phyloP scores from a whole-genome alignment of 768 basidiomycete species.

The Mycena polygramma region DNA sequence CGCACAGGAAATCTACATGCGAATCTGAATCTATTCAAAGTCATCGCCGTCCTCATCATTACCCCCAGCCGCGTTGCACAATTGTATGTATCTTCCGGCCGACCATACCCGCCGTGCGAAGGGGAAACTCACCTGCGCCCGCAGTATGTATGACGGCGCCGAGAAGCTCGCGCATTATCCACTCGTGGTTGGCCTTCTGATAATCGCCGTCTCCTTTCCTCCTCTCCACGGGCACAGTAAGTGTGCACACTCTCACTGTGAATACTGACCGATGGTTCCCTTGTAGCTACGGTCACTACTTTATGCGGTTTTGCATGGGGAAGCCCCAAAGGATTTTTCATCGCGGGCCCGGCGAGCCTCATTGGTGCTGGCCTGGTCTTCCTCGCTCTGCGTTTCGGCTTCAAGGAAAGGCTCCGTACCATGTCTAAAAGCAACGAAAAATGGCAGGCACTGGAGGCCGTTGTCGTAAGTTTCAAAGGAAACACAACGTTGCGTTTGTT shows the following conservation, averaged over 20 bases:
- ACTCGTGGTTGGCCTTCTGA: constrained; percentile 57
- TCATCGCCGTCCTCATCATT: constrained; percentile 61
- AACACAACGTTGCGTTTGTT: neutral
- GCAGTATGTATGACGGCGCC: constrained; percentile 72
- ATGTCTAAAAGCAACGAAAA: constrained; percentile 76
- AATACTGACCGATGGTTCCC: neutral
- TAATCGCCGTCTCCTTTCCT: constrained; percentile 68
- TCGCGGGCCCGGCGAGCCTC: constrained; percentile 72
- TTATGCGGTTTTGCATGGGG: constrained; percentile 90
- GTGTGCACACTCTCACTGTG: neutral
- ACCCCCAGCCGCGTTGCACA: constrained; percentile 79
- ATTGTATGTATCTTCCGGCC: constrained; percentile 42
- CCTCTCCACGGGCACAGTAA: constrained; percentile 73
- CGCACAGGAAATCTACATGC: neutral
- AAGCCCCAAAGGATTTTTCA: constrained; percentile 73
- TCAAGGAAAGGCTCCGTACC: constrained; percentile 64
- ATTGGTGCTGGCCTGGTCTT: constrained; percentile 76
- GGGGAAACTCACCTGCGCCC: neutral
- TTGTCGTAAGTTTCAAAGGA: constrained; percentile 66
- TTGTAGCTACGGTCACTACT: constrained; percentile 63
- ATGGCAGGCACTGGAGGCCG: constrained; percentile 84
- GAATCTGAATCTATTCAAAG: constrained; percentile 29
- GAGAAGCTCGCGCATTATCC: constrained; percentile 68
- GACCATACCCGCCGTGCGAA: neutral
- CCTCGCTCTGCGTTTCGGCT: constrained; percentile 68